Percentiles rank a stretch among this genome's conserved stretches.
Conservation (phyloP, 257 asterid species). For the Plectranthus barbatus region DNA sequence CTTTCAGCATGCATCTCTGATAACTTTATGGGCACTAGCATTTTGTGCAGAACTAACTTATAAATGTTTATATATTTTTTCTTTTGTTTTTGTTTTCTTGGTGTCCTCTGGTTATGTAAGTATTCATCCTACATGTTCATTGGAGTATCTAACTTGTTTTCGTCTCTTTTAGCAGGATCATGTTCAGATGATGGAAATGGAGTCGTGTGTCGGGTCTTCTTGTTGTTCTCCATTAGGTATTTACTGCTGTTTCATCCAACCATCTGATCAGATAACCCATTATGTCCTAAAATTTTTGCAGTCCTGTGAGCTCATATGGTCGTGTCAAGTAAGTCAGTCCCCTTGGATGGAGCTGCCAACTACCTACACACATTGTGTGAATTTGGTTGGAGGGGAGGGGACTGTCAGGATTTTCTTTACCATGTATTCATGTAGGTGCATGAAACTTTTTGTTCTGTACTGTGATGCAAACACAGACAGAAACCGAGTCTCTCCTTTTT, state of each 20-base stretch:
- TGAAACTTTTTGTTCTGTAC: constrained; percentile 17
- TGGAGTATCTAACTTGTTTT: neutral
- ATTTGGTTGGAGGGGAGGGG: constrained; percentile 3
- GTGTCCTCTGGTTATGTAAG: neutral
- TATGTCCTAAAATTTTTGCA: neutral
- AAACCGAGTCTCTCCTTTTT: neutral
- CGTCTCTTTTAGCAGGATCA: constrained; percentile 12
- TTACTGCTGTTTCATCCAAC: neutral
- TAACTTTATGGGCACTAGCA: neutral
- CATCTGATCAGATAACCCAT: constrained; percentile 14
- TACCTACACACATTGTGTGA: neutral
- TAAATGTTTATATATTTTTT: too few relatives aligned
- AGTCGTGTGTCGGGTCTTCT: constrained; percentile 13
- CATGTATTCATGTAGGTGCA: constrained; percentile 14
- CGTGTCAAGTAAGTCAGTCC: neutral
- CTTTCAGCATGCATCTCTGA: neutral
- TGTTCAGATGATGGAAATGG: constrained; percentile 12
- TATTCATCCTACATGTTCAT: neutral
- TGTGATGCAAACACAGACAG: constrained; percentile 16
- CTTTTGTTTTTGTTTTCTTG: neutral
- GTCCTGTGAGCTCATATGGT: neutral
- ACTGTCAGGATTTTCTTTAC: constrained; percentile 1
- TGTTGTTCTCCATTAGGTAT: neutral
- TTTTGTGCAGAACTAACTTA: neutral
- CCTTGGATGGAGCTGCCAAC: constrained; percentile 10